Base-by-base conservation (phyloP, 2,329 filamentous ascomycete species). In the Talaromyces sp. region DNA sequence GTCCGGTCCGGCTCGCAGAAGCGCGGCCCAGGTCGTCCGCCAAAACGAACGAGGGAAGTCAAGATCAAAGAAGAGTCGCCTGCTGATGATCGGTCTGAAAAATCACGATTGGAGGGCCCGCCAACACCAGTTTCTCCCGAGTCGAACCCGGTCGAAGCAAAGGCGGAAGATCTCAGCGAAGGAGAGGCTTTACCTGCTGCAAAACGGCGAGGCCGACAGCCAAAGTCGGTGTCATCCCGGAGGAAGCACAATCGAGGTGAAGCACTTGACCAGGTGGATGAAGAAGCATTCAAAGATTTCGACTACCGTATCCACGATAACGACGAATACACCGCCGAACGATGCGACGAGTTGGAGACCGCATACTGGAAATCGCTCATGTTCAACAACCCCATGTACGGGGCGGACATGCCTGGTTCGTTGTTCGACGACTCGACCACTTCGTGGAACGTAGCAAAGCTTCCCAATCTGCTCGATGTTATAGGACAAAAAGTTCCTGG, bases 281-380 rank as follows among this genome's bases (percentile, higher is more conserved):
- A 98, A 77, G 90, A 90, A 67, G 91, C 91, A 0, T 99, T 97
- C 80, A 89, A 91, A 72, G 86, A 90, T 69, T 99, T 96, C 75
- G 91, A 98, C 75, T 98, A 98, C 76, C 88, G 87, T 58, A 90
- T 97, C 79, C 89, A 94, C 56, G 84, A 86, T 70, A 86, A 92
- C 36, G 91, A 93, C 5, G 92, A 98, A 63, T 99, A 91, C 75
- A 96, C 93, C 0, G 85, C 90, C 0, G 94, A 98, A 76, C 87
- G 96, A 67, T 98, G 95, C 75, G 92, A 96, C 71, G 95, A 99
- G 75, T 85, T 99, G 5, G 95, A 99, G 78, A 90, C 92, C 62
- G 90, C 89, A 51, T 99, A 99, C 80, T 99, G 95, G 95, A 97
- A 96, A 79, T 97, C 92, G 0, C 84, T 99, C 68, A 97, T 93